phyloP scores from a whole-genome alignment of 805 yeast genomes.

The Starmerella khaoyaiensis region DNA sequence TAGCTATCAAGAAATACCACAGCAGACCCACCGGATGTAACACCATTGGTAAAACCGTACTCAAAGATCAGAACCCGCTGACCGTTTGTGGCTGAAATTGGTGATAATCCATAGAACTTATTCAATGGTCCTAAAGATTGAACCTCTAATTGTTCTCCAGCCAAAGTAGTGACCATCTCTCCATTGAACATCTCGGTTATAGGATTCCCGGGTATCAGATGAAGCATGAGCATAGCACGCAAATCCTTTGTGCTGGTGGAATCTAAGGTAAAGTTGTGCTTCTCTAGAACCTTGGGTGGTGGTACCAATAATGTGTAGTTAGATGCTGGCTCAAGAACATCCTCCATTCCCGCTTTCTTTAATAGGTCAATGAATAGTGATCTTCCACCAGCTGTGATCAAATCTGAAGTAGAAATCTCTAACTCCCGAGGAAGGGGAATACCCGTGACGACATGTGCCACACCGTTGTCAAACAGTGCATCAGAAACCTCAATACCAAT shows the following conservation, averaged over 20 bases:
- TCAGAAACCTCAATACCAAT: conserved; percentile 34
- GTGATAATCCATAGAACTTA: conserved; percentile 14
- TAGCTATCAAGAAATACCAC: conserved; percentile 27
- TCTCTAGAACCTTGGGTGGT: conserved; percentile 40
- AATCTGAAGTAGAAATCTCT: conserved; percentile 40
- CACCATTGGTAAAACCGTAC: conserved; percentile 19
- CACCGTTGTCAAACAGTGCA: conserved; percentile 70
- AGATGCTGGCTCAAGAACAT: conserved; percentile 32
- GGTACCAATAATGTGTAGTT: conserved; percentile 64
- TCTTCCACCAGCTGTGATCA: conserved; percentile 44
- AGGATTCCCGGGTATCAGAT: conserved; percentile 49
- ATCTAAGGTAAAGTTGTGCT: conserved; percentile 38
- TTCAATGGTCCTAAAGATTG: conserved; percentile 17
- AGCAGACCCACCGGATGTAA: conserved; percentile 18
- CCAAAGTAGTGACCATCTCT: conserved; percentile 20
- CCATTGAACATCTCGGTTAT: conserved; percentile 18
- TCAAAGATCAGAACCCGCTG: conserved; percentile 21
- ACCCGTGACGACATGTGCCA: conserved; percentile 53
- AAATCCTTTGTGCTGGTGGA: conserved; percentile 23
- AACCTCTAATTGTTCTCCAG: conserved; percentile 21
- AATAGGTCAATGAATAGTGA: conserved; percentile 37
- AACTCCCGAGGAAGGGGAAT: conserved; percentile 47
- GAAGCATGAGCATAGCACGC: conserved; percentile 44
- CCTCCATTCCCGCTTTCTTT: conserved; percentile 13
- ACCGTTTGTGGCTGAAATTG: conserved; percentile 21